Base-by-base conservation (phyloP, 306 rosid species). In the Begonia fuchsioides region DNA sequence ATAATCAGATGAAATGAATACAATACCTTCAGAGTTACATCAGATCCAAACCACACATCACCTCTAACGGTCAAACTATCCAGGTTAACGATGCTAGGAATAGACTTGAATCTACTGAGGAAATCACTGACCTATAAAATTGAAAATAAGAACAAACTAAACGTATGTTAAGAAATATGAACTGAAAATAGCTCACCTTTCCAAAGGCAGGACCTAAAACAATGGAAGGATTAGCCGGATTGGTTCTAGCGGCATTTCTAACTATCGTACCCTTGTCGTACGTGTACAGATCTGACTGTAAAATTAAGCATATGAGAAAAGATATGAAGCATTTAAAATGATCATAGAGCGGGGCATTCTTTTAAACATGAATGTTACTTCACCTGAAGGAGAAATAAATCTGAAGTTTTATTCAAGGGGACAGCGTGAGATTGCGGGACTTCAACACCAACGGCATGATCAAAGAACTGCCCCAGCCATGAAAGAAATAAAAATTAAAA, bases 21-120 rank as follows among this genome's bases (percentile, higher is more conserved):
- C 20, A 51, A 47, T 81, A 85, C 93, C 95, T 85, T 78, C 8
- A 75, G 68, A 41, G 75, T 67, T 46, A 81, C 60, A 52, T 70
- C 72, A 41, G 73, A 53, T 53, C 95, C 93, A 69, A 85, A 81
- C 82, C 93, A 76, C 38, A 78, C 93, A 47, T 85, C 87, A 47
- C 95, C 95, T 14, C 71, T 66, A 51, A 81, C 93, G 13, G 43
- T 67, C 79, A 85, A 73, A 57, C 80, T 75, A 50, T 81, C 87
- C 61, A 85, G 57, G 61, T 59, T 87, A 49, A 53, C 47, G 45
- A 81, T 69, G 58, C 75, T 70, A 39, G 95, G 95, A 64, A 75
- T 58, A 46, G 93, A 71, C 65, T 57, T 73, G 49, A 85, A 78
- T 45, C 87, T 92, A 62, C 72, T 68, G 50, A 53, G 74, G 58